phyloP scores from a whole-genome alignment of 106 monocot species.

The Iris macrosiphon region DNA sequence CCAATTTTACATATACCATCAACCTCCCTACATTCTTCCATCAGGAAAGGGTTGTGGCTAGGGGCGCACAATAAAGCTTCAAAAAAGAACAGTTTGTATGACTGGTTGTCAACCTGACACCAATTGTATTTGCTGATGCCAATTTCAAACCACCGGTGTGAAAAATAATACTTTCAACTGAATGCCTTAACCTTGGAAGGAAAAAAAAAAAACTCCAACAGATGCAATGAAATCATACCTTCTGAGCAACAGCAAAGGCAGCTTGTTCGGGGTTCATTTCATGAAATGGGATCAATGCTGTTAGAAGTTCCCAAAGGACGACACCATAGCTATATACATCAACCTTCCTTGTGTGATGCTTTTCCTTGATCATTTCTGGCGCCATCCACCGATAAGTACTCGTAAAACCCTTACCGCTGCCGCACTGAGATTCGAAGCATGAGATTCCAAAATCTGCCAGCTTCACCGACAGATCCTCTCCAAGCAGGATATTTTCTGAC shows the following conservation, averaged over 20 bases:
- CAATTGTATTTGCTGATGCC: too few relatives aligned
- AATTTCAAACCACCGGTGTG: too few relatives aligned
- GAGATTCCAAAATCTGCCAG: conserved; percentile 98
- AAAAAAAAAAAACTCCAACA: too few relatives aligned
- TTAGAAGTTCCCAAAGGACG: conserved; percentile 85
- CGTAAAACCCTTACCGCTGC: conserved; percentile 61
- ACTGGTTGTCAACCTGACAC: too few relatives aligned
- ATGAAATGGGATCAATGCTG: conserved; percentile 70
- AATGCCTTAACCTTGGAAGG: too few relatives aligned
- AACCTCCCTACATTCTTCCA: too few relatives aligned
- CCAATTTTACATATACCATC: too few relatives aligned
- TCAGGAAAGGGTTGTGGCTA: too few relatives aligned
- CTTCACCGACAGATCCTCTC: conserved; percentile 74
- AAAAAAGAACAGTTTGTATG: too few relatives aligned
- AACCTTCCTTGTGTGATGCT: conserved; percentile 82
- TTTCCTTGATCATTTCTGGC: conserved; percentile 96
- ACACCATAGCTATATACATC: conserved; percentile 97
- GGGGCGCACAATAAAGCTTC: too few relatives aligned
- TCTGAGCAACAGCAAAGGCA: conserved; percentile 84
- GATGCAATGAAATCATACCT: too few relatives aligned
- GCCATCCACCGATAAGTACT: conserved; percentile 98
- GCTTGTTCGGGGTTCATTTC: conserved; percentile 96
- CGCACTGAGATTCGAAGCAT: conserved; percentile 71
- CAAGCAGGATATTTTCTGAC: conserved; percentile 90
- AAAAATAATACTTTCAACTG: too few relatives aligned